Conservation (phyloP, 2,329 filamentous ascomycete genomes). For the Aspergillus tamarii region DNA sequence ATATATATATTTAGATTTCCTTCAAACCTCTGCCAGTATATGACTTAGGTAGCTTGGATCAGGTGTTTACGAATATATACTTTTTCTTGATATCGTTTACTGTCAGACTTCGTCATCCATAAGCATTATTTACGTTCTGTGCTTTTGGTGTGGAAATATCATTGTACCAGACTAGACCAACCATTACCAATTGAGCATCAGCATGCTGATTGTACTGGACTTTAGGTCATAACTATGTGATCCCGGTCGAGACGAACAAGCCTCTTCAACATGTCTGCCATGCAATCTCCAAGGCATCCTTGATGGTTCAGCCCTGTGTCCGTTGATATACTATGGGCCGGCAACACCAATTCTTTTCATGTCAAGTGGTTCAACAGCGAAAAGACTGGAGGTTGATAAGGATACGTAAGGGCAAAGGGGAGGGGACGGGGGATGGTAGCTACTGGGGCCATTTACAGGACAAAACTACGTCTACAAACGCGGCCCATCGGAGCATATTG, state of each 20-base stretch:
- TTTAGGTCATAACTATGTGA: too few relatives aligned
- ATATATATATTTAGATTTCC: neutral
- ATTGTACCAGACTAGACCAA: neutral
- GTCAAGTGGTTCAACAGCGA: neutral
- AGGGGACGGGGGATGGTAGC: neutral
- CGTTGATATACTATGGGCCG: neutral
- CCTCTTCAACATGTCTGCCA: neutral
- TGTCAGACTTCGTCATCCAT: neutral
- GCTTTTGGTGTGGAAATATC: neutral
- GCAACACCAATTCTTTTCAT: neutral
- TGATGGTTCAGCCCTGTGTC: neutral
- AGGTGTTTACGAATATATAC: neutral
- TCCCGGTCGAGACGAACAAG: too few relatives aligned
- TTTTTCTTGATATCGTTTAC: neutral
- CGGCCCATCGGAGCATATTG: slow-evolving; percentile 30
- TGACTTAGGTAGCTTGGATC: too few relatives aligned
- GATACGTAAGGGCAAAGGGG: too few relatives aligned
- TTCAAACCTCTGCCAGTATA: too few relatives aligned
- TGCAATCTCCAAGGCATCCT: neutral
- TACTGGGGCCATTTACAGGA: neutral
- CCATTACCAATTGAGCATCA: neutral
- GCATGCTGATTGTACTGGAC: neutral
- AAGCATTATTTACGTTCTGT: neutral
- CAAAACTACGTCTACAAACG: slow-evolving; percentile 8
- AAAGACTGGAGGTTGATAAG: neutral